Evolutionary conservation across 257 asterid species (phyloP).

Genomic region (Rauvolfia tetraphylla): DNA sequence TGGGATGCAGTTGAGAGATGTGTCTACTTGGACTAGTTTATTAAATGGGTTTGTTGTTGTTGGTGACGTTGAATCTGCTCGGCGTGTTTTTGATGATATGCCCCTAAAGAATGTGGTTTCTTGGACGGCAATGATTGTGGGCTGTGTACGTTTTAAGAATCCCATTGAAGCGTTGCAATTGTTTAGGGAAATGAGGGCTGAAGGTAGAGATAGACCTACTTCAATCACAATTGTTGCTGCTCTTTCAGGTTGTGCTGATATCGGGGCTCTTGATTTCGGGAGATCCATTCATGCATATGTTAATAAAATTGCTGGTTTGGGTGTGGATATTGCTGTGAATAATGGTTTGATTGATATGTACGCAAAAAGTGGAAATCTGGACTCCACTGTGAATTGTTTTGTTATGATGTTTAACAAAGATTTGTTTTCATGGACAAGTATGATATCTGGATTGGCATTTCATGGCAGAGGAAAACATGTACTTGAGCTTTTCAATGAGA

Average conservation of each 20-base stretch:
- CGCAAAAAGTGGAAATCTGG: slow-evolving; percentile 63
- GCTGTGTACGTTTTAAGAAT: slow-evolving; percentile 52
- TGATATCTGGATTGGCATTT: slow-evolving; percentile 68
- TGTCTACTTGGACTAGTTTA: slow-evolving; percentile 75
- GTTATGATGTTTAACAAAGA: slow-evolving; percentile 47
- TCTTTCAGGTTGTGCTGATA: slow-evolving; percentile 86
- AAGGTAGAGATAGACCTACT: slow-evolving; percentile 47
- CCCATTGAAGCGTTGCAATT: slow-evolving; percentile 52
- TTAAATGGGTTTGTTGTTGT: slow-evolving; percentile 50
- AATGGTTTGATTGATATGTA: slow-evolving; percentile 81
- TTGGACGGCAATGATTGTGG: slow-evolving; percentile 85
- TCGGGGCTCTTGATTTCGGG: slow-evolving; percentile 73
- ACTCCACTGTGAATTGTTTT: slow-evolving; percentile 48
- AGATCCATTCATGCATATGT: slow-evolving; percentile 55
- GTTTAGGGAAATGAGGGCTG: slow-evolving; percentile 52
- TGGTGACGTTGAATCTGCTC: slow-evolving; percentile 49
- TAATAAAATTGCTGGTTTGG: slow-evolving; percentile 46
- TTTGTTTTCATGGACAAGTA: slow-evolving; percentile 66
- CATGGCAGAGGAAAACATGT: slow-evolving; percentile 62
- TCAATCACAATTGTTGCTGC: slow-evolving; percentile 58
- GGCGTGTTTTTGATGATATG: slow-evolving; percentile 57
- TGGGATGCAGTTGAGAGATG: slow-evolving; percentile 41
- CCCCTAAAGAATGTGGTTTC: slow-evolving; percentile 61
- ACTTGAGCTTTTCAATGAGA: slow-evolving; percentile 48
- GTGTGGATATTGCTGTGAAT: slow-evolving; percentile 43